These are phyloP conservation scores for Syncephalastrum monosporum DNA, from an alignment of 371 early-diverging fungal genomes.

Conservation along the genomic window DNA sequence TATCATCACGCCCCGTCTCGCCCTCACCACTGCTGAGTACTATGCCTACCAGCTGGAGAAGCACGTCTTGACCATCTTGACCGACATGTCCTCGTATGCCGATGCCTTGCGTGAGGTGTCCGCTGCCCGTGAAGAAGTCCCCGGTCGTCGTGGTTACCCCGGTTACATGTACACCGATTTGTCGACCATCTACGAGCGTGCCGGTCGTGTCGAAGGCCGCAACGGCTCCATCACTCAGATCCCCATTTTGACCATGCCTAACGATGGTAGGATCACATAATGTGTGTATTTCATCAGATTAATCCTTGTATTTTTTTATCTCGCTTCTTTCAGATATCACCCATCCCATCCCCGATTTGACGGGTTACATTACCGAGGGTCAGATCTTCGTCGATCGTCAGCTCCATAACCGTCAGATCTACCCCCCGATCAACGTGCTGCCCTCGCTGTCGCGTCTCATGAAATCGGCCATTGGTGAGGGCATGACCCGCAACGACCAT, in stretches of 20 bases:
- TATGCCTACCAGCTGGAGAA: constrained; percentile 99
- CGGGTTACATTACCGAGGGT: constrained; percentile 99
- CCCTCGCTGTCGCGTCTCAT: constrained; percentile 99
- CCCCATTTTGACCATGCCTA: constrained; percentile 99
- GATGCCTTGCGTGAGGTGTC: constrained; percentile 99
- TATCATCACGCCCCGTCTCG: constrained; percentile 99
- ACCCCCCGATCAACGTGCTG: constrained; percentile 99
- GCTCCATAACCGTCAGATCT: constrained; percentile 99
- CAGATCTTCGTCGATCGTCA: constrained; percentile 99
- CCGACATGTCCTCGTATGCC: constrained; percentile 99
- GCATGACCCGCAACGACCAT: constrained; percentile 99
- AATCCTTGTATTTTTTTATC: too few species aligned
- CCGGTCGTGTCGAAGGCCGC: constrained; percentile 99
- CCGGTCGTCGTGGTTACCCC: constrained; percentile 99
- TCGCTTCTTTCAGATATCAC: constrained; percentile 86
- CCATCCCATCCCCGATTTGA: constrained; percentile 99
- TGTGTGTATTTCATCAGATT: neutral
- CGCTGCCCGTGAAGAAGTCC: constrained; percentile 99
- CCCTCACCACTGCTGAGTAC: constrained; percentile 99
- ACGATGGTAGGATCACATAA: constrained; percentile 80
- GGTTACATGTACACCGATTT: constrained; percentile 99
- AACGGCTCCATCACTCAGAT: constrained; percentile 99
- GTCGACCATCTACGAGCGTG: constrained; percentile 99
- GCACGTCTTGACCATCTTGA: constrained; percentile 99
- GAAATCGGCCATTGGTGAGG: constrained; percentile 99